A percentile compares a stretch with the other conserved stretches of the same genome.
Conservation (phyloP, 2,329 filamentous ascomycete species). For the Penicillium sp. region DNA sequence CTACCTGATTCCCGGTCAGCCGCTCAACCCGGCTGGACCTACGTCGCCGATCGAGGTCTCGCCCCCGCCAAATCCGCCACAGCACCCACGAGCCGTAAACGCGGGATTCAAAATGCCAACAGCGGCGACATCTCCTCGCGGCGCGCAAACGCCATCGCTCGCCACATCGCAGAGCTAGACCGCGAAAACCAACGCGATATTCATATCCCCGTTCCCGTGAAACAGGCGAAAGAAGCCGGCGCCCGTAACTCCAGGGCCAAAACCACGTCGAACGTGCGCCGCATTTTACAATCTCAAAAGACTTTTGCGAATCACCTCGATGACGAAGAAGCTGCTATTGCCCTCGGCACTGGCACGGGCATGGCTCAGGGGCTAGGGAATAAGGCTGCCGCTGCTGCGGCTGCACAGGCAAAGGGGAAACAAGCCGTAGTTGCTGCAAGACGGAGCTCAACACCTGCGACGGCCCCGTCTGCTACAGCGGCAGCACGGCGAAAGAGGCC, state of each 20-base stretch:
- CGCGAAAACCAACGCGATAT: conserved; percentile 70
- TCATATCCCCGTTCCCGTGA: conserved; percentile 61
- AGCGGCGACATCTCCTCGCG: conserved; percentile 67
- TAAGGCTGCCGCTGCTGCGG: conserved; percentile 7
- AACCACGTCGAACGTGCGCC: conserved; percentile 43
- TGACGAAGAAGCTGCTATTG: conserved; percentile 44
- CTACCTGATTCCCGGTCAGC: conserved; percentile 65
- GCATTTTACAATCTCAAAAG: conserved; percentile 46
- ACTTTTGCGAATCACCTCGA: conserved; percentile 49
- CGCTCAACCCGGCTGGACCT: conserved; percentile 81
- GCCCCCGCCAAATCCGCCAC: conserved; percentile 51
- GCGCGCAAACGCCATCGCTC: conserved; percentile 72
- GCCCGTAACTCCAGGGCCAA: conserved; percentile 35
- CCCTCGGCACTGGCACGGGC: conserved; percentile 1
- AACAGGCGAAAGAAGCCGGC: conserved; percentile 42
- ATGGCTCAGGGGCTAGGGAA: conserved; percentile 3
- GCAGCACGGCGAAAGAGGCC: conserved; percentile 19
- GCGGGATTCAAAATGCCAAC: conserved; percentile 57
- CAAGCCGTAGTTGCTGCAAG: conserved; percentile 15
- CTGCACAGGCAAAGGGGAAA: conserved; percentile 8
- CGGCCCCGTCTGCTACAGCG: conserved; percentile 4
- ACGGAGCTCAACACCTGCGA: conserved; percentile 27
- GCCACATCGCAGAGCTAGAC: conserved; percentile 76
- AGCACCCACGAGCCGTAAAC: conserved; percentile 59
- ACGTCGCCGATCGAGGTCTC: conserved; percentile 69